These are phyloP conservation scores for Fusarium buxicola DNA, from an alignment of 2,329 filamentous ascomycete species.

Conservation along the genomic window DNA sequence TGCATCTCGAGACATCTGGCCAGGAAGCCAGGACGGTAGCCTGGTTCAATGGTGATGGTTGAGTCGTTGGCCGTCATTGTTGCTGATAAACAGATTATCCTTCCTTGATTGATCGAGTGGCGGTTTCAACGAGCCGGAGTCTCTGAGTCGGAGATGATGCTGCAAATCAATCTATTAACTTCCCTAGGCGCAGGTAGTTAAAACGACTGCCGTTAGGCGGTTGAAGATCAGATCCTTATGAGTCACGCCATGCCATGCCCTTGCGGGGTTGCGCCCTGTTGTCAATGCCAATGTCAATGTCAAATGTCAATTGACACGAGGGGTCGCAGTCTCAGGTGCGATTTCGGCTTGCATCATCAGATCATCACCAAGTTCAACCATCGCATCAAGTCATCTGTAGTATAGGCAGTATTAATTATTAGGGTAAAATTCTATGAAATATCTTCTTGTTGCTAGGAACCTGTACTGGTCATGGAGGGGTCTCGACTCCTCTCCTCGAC, in stretches of 20 bases:
- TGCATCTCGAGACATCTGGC: constrained; percentile 34
- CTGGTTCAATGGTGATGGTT: constrained; percentile 13
- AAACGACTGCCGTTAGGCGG: too few relatives aligned
- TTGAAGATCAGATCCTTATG: too few relatives aligned
- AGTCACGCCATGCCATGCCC: too few relatives aligned
- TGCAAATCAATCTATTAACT: not conserved
- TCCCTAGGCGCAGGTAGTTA: not conserved
- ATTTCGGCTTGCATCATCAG: not conserved
- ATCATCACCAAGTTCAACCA: too few relatives aligned
- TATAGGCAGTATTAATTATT: not conserved
- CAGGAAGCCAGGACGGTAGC: constrained; percentile 31
- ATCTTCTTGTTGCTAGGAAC: not conserved
- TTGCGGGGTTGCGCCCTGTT: too few relatives aligned
- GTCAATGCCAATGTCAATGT: not conserved
- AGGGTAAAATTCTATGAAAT: too few relatives aligned
- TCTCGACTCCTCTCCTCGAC: constrained; percentile 23
- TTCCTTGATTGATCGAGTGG: not conserved
- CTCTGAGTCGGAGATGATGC: too few relatives aligned
- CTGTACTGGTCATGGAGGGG: constrained; percentile 20
- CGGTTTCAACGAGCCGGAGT: too few relatives aligned
- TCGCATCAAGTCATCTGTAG: too few relatives aligned
- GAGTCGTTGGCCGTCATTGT: not conserved
- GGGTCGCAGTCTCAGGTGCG: not conserved
- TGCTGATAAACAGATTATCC: not conserved
- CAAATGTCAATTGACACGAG: constrained; percentile 1